A percentile compares a stretch with the other conserved stretches of the same genome.
Evolutionary conservation across 495 filamentous ascomycete species (phyloP).

Genomic region (Cairneyella variabilis): DNA sequence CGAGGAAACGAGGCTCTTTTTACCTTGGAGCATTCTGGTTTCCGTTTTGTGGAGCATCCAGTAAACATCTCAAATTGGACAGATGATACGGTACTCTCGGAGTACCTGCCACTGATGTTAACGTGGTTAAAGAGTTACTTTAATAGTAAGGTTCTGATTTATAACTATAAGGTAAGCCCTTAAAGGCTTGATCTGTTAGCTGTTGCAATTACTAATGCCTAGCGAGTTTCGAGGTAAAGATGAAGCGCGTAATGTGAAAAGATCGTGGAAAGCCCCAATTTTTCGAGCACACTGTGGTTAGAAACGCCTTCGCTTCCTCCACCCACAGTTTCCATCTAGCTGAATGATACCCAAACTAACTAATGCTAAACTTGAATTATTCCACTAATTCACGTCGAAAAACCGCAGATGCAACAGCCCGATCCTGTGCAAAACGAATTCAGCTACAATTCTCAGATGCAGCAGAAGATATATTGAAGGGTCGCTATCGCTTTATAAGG

Average conservation of each 20-base stretch:
- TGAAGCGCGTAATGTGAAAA: background rate
- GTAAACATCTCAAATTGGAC: background rate
- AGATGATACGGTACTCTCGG: background rate
- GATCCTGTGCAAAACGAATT: slow-evolving; percentile 1
- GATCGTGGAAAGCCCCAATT: background rate
- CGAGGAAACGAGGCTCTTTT: background rate
- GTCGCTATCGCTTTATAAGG: background rate
- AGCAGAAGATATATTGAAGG: slow-evolving; percentile 1
- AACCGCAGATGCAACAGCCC: slow-evolving; percentile 6
- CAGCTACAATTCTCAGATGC: slow-evolving; percentile 1
- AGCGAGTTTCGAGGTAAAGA: background rate
- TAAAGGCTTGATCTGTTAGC: background rate
- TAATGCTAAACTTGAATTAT: background rate
- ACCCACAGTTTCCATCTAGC: no score
- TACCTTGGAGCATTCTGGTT: slow-evolving; percentile 5
- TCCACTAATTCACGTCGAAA: no score
- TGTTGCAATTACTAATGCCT: background rate
- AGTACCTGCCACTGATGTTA: background rate
- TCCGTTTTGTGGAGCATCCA: slow-evolving; percentile 2
- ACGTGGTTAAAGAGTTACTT: background rate
- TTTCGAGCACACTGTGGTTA: slow-evolving; percentile 9
- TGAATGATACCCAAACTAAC: background rate
- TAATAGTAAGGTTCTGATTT: background rate
- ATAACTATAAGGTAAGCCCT: slow-evolving; percentile 4
- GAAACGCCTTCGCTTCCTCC: background rate